Conservation (phyloP, 306 rosid genomes). For the Oxytropis ochrocephala region DNA sequence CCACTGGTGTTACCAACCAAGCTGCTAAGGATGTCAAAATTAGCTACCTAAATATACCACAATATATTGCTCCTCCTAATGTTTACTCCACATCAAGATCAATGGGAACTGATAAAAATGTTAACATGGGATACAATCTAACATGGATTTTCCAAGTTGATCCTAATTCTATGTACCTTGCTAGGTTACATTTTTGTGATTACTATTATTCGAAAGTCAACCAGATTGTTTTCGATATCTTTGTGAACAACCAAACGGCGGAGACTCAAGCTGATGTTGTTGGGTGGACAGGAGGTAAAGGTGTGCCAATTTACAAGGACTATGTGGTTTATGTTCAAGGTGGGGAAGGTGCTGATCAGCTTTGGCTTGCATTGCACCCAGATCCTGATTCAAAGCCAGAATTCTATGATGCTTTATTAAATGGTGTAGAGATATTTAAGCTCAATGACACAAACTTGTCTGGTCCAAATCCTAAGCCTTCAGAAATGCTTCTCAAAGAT, state of each 20-base stretch:
- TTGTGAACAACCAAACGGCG: conserved; percentile 44
- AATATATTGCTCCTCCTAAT: conserved; percentile 31
- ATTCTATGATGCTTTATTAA: conserved; percentile 37
- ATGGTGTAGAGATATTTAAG: conserved; percentile 56
- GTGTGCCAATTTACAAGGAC: conserved; percentile 36
- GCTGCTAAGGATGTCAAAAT: conserved; percentile 20
- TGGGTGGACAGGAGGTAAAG: conserved; percentile 31
- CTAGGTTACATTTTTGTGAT: conserved; percentile 48
- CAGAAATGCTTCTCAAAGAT: conserved; percentile 20
- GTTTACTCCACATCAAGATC: conserved; percentile 45
- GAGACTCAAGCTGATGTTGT: conserved; percentile 33
- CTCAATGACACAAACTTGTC: conserved; percentile 41
- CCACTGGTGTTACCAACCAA: conserved; percentile 25
- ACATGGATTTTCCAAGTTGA: conserved; percentile 48
- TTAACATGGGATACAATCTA: conserved; percentile 35
- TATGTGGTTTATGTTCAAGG: conserved; percentile 23
- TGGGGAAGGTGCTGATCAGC: conserved; percentile 7
- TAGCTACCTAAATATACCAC: conserved; percentile 21
- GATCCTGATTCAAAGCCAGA: conserved; percentile 18
- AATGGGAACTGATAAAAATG: conserved; percentile 20
- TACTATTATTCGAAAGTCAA: conserved; percentile 17
- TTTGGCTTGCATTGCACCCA: conserved; percentile 44
- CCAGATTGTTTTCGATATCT: conserved; percentile 32
- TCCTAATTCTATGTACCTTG: conserved; percentile 40
- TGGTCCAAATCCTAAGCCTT: conserved; percentile 50